Evolutionary conservation across 139 green algal species (phyloP).

Genomic region (Astrephomene gubernaculifera): DNA sequence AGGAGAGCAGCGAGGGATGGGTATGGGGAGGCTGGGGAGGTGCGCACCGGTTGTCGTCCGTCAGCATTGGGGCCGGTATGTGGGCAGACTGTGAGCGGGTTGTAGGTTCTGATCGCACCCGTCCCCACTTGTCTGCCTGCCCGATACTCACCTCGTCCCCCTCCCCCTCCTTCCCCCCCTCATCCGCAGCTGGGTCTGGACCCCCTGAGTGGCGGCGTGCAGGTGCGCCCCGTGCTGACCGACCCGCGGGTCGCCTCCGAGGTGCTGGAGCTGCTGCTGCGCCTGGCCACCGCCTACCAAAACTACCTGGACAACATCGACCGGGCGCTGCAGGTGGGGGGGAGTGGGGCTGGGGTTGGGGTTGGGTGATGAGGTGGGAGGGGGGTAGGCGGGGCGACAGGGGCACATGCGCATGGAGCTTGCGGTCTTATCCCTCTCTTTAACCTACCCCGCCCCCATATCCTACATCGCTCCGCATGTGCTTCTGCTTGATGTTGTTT

Average conservation of each 20-base stretch:
- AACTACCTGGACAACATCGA: slow-evolving; percentile 14
- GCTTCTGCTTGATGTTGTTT: not conserved
- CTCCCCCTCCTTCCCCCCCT: not conserved
- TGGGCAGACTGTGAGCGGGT: not conserved
- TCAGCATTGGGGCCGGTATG: no score
- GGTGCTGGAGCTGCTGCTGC: slow-evolving; percentile 30
- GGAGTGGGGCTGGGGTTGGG: not conserved
- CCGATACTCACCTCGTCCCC: not conserved
- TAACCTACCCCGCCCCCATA: no score
- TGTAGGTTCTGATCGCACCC: not conserved
- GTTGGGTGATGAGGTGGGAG: not conserved
- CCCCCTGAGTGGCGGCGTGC: not conserved
- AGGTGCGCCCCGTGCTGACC: slow-evolving; percentile 28
- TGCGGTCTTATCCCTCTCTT: no score
- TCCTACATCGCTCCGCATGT: not conserved
- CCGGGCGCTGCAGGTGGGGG: slow-evolving; percentile 10
- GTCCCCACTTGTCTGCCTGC: not conserved
- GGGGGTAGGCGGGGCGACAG: not conserved
- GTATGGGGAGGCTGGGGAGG: no score
- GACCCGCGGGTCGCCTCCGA: slow-evolving; percentile 1
- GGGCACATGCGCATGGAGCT: no score
- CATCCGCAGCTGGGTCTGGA: slow-evolving; percentile 11
- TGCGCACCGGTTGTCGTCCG: no score
- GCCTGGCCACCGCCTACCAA: slow-evolving; percentile 22
- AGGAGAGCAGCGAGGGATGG: no score